Base-by-base conservation (phyloP, 2,329 filamentous ascomycete genomes). In the Colletotrichum sp. region DNA sequence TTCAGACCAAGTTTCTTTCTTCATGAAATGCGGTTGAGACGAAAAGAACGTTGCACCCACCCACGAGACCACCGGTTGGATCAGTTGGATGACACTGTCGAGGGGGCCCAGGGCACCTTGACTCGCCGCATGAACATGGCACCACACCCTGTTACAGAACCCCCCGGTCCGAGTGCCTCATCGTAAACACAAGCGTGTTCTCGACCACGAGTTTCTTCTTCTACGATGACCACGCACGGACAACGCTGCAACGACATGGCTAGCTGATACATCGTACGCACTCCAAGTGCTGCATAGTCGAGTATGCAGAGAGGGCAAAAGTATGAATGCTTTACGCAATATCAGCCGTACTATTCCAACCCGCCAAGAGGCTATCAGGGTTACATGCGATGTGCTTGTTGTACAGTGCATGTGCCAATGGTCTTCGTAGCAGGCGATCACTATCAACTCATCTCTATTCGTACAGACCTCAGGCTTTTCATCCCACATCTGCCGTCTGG, bases 141-240 rank as follows among this genome's bases (percentile, higher is more conserved):
- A 71, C 54, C 62, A 36, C 43, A 38, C 21, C 29, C 38, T 73
- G 71, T 66, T 62, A 73, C 71, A 73, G 51, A 73, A 21, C 67
- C 55, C n/a, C 71, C 63, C 55, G 55, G 71, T 63, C 67, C 54
- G 61, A 61, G 66, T 66, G 51, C 70, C 33, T 64, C 51, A 59
- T 67, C 36, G 34, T 16, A n/a, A 51, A 63, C 43, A 51, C 51
- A 71, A 36, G 21, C 36, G 15, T 51, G n/a, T 43, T 58, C 36
- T 36, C 54, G 13, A 34, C 31, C 5, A 15, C 15, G 29, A 27
- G n/a, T 62, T 54, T 15, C 27, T 27, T 58, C 12, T 55, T 69
- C 18, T 12, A 34, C 11, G 38, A 13, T 5, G 8, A 13, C 33
- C 6, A n/a, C 16, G 67, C 71, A 71, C 61, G n/a, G 59, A 34